Conservation (phyloP, 352 stramenopile genomes). For the Phytophthora lateralis region DNA sequence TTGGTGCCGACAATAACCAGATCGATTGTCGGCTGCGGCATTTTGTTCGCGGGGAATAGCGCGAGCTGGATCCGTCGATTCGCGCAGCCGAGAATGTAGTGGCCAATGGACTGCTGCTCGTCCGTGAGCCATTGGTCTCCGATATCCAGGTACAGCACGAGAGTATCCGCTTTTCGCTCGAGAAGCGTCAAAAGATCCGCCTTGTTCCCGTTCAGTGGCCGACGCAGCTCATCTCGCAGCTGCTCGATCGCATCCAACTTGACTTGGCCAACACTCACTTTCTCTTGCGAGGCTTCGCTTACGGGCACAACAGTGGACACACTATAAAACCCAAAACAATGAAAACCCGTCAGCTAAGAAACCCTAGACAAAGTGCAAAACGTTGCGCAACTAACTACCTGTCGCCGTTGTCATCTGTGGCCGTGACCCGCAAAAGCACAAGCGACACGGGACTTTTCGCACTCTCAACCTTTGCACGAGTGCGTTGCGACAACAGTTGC, state of each 20-base stretch:
- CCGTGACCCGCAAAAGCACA: slow-evolving; percentile 42
- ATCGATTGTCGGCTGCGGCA: slow-evolving; percentile 69
- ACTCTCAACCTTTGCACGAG: slow-evolving; percentile 13
- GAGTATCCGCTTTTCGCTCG: slow-evolving; percentile 47
- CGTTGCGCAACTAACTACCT: slow-evolving; percentile 27
- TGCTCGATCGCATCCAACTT: slow-evolving; percentile 66
- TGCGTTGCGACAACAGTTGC: slow-evolving; percentile 30
- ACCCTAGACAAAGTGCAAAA: neutral
- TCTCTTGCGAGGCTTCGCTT: slow-evolving; percentile 37
- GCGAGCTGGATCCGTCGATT: slow-evolving; percentile 38
- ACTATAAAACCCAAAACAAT: slow-evolving; percentile 6
- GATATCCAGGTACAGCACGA: slow-evolving; percentile 49
- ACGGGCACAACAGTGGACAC: slow-evolving; percentile 49
- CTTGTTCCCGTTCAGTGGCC: slow-evolving; percentile 5
- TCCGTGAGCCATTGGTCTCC: slow-evolving; percentile 59
- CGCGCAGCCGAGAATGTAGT: slow-evolving; percentile 43
- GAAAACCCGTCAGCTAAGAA: neutral
- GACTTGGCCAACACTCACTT: slow-evolving; percentile 54
- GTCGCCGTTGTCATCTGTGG: slow-evolving; percentile 30
- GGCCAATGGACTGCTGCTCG: slow-evolving; percentile 49
- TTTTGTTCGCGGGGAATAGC: slow-evolving; percentile 49
- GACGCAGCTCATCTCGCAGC: slow-evolving; percentile 40
- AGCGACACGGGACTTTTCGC: slow-evolving; percentile 25
- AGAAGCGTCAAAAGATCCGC: slow-evolving; percentile 20
- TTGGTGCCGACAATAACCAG: slow-evolving; percentile 68